Percentiles rank a stretch among this genome's conserved stretches.
These are phyloP conservation scores for Aegilops umbellulata DNA, from an alignment of 176 grass and related monocot genomes.

Conservation along the genomic window DNA sequence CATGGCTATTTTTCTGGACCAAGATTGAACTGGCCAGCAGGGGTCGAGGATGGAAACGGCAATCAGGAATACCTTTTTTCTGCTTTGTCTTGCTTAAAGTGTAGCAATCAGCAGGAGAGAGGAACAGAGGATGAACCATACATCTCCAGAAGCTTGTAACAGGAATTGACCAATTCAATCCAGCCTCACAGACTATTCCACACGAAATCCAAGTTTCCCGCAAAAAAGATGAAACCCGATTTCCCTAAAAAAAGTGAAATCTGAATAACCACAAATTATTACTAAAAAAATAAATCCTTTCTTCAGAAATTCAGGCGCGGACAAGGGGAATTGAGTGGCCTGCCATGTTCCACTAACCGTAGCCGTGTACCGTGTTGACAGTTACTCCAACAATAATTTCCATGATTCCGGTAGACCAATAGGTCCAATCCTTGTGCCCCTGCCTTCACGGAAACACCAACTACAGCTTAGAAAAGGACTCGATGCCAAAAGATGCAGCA, in stretches of 20 bases:
- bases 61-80: not conserved
- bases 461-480: too few relatives aligned
- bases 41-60: not conserved
- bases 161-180: not conserved
- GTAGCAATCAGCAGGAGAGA: not conserved
- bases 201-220: not conserved
- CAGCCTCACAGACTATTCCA: not conserved
- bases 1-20: not conserved
- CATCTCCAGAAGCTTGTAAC: not conserved
- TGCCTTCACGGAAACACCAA: not conserved
- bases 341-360: too few relatives aligned
- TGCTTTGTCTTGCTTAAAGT: not conserved
- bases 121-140: too few relatives aligned
- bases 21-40: not conserved
- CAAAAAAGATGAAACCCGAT: too few relatives aligned
- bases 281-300: too few relatives aligned
- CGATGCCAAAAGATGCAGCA: not conserved
- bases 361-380: too few relatives aligned
- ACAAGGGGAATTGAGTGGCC: too few relatives aligned
- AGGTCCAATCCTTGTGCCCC: not conserved
- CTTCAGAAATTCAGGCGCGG: too few relatives aligned
- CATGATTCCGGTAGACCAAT: not conserved
- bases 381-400: not conserved
- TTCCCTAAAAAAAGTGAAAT: too few relatives aligned
- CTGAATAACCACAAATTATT: too few relatives aligned